Conservation (phyloP, 1,284 basidiomycete genomes). For the Trametes polyzona region DNA sequence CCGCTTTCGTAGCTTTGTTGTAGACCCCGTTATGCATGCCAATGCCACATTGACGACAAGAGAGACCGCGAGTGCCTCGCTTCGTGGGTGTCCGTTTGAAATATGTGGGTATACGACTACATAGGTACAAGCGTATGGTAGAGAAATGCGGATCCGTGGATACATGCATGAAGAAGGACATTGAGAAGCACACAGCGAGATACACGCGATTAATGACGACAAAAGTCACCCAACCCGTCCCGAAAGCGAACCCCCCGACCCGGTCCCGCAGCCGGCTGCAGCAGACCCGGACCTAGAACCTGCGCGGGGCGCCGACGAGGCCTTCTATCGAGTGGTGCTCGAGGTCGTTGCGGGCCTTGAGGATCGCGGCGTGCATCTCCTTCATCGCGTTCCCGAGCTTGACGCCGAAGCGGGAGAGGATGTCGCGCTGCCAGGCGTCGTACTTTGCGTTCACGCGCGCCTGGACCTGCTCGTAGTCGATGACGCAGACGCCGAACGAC, state of each 20-base stretch:
- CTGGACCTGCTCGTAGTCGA: slow-evolving; percentile 98
- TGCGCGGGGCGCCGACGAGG: slow-evolving; percentile 49
- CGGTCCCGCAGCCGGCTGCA: neutral
- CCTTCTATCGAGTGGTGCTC: slow-evolving; percentile 87
- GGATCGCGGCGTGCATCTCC: slow-evolving; percentile 91
- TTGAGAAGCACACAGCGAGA: slow-evolving; percentile 24
- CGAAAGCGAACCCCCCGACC: neutral
- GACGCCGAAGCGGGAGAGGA: slow-evolving; percentile 88
- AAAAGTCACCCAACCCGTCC: neutral
- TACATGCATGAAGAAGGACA: slow-evolving; percentile 25
- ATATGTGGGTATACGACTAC: slow-evolving; percentile 28
- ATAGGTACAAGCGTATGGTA: slow-evolving; percentile 27
- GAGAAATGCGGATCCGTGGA: slow-evolving; percentile 23
- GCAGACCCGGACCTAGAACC: too few relatives aligned
- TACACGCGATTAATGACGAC: slow-evolving; percentile 18
- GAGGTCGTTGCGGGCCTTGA: slow-evolving; percentile 92
- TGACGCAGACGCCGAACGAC: slow-evolving; percentile 89
- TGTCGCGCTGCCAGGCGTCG: slow-evolving; percentile 96
- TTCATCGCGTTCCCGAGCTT: slow-evolving; percentile 95
- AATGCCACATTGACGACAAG: neutral
- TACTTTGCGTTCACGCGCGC: slow-evolving; percentile 98
- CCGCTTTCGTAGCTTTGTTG: slow-evolving; percentile 21
- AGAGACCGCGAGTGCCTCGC: neutral
- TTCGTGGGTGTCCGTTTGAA: slow-evolving; percentile 3
- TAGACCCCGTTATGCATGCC: neutral